Conservation (phyloP, 1,284 basidiomycete genomes). For the Puccinia sorghi region DNA sequence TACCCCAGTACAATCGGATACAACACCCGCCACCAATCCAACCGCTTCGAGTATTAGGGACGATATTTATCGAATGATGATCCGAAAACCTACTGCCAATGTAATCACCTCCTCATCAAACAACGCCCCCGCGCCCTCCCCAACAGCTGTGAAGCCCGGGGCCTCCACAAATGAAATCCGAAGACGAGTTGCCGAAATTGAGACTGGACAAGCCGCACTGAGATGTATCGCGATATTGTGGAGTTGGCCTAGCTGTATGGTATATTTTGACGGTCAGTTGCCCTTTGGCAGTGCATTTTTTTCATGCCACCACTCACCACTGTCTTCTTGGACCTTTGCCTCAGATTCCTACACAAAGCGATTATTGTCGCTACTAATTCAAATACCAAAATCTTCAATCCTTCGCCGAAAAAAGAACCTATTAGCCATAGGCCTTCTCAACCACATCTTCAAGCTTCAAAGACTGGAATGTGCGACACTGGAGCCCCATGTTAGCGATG, state of each 20-base stretch:
- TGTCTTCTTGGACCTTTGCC: not conserved
- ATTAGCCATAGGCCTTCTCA: slow-evolving; percentile 24
- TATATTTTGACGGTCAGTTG: slow-evolving; percentile 10
- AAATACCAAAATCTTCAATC: slow-evolving; percentile 35
- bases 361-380: slow-evolving; percentile 17
- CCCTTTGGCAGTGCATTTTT: not conserved
- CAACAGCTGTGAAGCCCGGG: slow-evolving; percentile 7
- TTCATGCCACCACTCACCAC: not conserved
- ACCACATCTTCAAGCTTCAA: slow-evolving; percentile 42
- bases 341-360: slow-evolving; percentile 24
- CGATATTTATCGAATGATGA: slow-evolving; percentile 30
- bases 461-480: slow-evolving; percentile 4
- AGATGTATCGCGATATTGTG: slow-evolving; percentile 38
- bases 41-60: not conserved
- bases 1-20: not conserved
- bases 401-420: slow-evolving; percentile 46
- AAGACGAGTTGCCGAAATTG: slow-evolving; percentile 44
- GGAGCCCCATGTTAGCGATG: slow-evolving; percentile 7
- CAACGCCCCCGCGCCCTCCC: not conserved
- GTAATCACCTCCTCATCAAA: not conserved
- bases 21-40: not conserved
- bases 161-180: slow-evolving; percentile 45
- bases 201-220: slow-evolving; percentile 41
- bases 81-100: not conserved
- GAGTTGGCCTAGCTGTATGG: slow-evolving; percentile 40